A percentile compares a stretch with the other conserved stretches of the same genome.
Conservation (phyloP, 768 basidiomycete genomes). For the Strobilomyces dryophilus region DNA sequence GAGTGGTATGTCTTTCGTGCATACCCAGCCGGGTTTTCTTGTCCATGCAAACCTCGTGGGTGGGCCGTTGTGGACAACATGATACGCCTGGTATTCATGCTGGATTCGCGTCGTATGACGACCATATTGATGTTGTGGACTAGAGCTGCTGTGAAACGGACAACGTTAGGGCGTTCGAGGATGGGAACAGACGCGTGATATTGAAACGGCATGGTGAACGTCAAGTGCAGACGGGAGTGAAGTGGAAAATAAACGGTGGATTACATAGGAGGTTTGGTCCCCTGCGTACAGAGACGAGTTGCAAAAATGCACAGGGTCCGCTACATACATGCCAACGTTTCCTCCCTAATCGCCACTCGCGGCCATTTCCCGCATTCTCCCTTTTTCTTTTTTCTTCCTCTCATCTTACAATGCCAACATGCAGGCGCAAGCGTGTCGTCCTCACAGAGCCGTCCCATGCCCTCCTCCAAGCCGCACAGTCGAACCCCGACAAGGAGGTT, state of each 20-base stretch:
- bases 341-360: constrained; percentile 55
- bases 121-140: neutral
- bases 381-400: constrained; percentile 41
- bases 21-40: constrained; percentile 1
- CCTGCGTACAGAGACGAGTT: constrained; percentile 23
- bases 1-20: constrained; percentile 1
- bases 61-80: neutral
- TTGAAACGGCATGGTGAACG: constrained; percentile 2
- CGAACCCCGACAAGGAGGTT: constrained; percentile 69
- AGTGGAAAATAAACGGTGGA: constrained; percentile 4
- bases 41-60: neutral
- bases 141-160: neutral
- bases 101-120: constrained; percentile 11
- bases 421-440: constrained; percentile 85
- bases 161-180: neutral
- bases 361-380: constrained; percentile 51
- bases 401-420: constrained; percentile 69
- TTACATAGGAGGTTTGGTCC: constrained; percentile 17
- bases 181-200: constrained; percentile 5
- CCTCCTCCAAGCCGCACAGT: constrained; percentile 60
- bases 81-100: neutral
- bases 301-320: constrained; percentile 29
- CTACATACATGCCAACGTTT: constrained; percentile 45
- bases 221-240: constrained; percentile 1
- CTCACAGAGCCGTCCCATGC: constrained; percentile 76